Evolutionary conservation across 1,139 yeast genomes (phyloP), one percentile per base, ranked within the genome.

Genomic region (Blastobotrys elegans): DNA sequence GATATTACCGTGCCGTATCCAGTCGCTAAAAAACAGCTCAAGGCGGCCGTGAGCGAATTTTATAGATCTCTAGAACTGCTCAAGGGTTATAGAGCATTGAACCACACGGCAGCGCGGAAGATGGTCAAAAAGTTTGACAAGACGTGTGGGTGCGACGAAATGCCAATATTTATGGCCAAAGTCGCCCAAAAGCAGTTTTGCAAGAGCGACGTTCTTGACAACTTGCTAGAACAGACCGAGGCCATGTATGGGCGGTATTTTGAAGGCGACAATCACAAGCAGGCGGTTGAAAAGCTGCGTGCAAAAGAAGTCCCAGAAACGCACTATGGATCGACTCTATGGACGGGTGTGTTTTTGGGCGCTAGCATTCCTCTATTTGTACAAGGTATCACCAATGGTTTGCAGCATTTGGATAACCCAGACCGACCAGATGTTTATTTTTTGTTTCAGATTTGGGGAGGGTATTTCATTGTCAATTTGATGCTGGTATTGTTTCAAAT

Each of bases 101-200:
- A 92, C 65, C 74, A 89, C 32, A 89, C 96, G 0, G 98, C 95
- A 0, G 80, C 90, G 58, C 76, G 96, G 49, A 92, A 92, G 60
- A 82, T 92, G 60, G 74, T 89, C 48, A 92, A 92, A 61, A 92
- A 92, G 65, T 89, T 79, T 62, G 98, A 92, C 67, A 92, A 92
- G 59, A 72, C 83, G 3, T 74, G 84, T 16, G 65, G 70, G 16
- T 73, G 80, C 3, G 57, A 70, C 1, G 67, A 80, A 17, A 71
- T 82, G 26, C 67, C 70, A 1, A 58, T 63, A 2, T 89, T 82
- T 60, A 76, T 87, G 82, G 74, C 73, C 22, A 77, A 75, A 50
- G 75, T 86, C 11, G 71, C 73, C 41, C 58, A 66, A 2, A 65
- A 80, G 8, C 76, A 82, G 58, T 84, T 86, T 60, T 75, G 76